Conservation (phyloP, 768 basidiomycete species). For the Filobasidium floriforme region DNA sequence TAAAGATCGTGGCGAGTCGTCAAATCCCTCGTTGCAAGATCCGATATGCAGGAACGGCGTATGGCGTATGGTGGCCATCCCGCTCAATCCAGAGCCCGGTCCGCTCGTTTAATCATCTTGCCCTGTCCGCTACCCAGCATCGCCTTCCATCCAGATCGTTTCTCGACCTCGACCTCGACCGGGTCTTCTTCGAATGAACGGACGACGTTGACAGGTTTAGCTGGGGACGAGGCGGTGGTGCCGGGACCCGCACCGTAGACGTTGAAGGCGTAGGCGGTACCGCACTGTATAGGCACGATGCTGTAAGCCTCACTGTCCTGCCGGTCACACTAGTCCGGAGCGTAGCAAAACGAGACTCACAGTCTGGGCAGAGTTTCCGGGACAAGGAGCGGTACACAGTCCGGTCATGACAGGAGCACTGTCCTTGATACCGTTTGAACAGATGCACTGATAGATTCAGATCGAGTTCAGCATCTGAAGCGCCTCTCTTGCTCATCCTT, state of each 20-base stretch:
- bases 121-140: too few relatives aligned
- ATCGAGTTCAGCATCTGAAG: too few relatives aligned
- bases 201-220: background rate
- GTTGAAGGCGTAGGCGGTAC: slow-evolving; percentile 2
- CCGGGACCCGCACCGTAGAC: background rate
- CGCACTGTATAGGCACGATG: background rate
- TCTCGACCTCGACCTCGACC: too few relatives aligned
- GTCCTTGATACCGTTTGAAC: background rate
- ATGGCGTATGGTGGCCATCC: too few relatives aligned
- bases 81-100: too few relatives aligned
- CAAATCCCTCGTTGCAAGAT: too few relatives aligned
- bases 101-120: too few relatives aligned
- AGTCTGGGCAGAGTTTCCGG: background rate
- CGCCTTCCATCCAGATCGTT: too few relatives aligned
- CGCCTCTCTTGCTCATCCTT: background rate
- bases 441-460: background rate
- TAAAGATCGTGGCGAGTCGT: too few relatives aligned
- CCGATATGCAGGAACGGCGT: too few relatives aligned
- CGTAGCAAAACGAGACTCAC: background rate
- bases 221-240: background rate
- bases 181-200: too few relatives aligned
- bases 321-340: background rate
- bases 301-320: background rate
- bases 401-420: background rate
- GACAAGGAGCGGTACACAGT: background rate